Evolutionary conservation across 1,139 yeast species (phyloP), one percentile per base, ranked within the genome.

Genomic region (Geotrichum restrictum): DNA sequence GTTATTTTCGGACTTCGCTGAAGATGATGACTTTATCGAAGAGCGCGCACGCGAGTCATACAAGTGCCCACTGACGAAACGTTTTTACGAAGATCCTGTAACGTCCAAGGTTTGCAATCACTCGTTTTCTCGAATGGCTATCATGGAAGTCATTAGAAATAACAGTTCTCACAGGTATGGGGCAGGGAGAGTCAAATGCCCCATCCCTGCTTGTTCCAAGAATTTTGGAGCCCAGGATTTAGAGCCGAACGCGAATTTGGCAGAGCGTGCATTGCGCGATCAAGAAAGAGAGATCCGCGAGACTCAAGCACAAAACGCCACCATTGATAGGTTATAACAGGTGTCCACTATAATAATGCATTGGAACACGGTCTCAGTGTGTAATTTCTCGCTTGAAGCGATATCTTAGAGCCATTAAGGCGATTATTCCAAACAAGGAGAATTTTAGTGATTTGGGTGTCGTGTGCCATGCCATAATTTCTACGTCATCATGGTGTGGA

Each of bases 21-120:
- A 58, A 14, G 67, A 64, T 24, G 65, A 63, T 8, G 66, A 63
- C 7, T 29, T 64, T 45, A 62, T 61, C 16, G 62, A 62, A 19
- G 67, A 57, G 18, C 60, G 58, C 22, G 61, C 61, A 13, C 54
- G 57, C 2, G 54, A 58, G 16, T 62, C 67, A 13, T 64, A 59
- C 58, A 62, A 62, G 38, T 64, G 68, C 42, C 67, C 67, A 2
- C 54, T 64, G 16, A 59, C 67, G 4, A 60, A 62, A 38, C 56
- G 56, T 27, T 59, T 54, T 43, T 63, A 52, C 47, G 64, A 46
- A 19, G 57, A 62, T 19, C 66, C 68, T 3, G 65, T 64, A 14
- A 64, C 63, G 3, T 59, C 63, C 19, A 37, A 36, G 4, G 56
- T 52, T 2, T 64, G 68, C 49, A 54, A 58, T 18, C 68, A 64